Evolutionary conservation across 495 filamentous ascomycete genomes (phyloP).

Genomic region (Trichoderma virens): DNA sequence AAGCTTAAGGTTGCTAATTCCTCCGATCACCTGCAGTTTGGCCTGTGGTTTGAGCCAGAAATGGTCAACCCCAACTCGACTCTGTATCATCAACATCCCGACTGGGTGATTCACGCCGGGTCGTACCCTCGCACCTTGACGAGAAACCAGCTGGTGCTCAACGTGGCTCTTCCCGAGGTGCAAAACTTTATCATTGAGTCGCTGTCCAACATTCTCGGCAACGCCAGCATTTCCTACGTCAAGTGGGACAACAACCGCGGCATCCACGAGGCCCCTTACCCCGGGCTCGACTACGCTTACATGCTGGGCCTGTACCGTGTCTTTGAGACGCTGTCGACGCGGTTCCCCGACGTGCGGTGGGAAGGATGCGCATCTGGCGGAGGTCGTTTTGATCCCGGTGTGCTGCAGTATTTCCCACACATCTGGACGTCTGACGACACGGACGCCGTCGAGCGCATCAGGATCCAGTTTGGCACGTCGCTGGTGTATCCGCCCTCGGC

Average conservation of each 20-base stretch:
- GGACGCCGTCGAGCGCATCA: conserved; percentile 42
- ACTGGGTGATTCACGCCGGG: conserved; percentile 48
- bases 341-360: conserved; percentile 48
- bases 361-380: conserved; percentile 51
- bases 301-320: conserved; percentile 49
- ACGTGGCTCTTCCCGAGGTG: conserved; percentile 44
- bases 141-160: conserved; percentile 46
- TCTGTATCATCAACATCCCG: conserved; percentile 45
- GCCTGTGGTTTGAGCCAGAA: conserved; percentile 52
- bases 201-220: conserved; percentile 38
- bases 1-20: conserved; percentile 33
- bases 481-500: conserved; percentile 46
- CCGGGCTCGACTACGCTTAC: conserved; percentile 41
- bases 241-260: conserved; percentile 55
- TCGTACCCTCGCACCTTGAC: conserved; percentile 40
- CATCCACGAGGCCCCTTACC: conserved; percentile 43
- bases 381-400: conserved; percentile 46
- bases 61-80: conserved; percentile 51
- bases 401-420: conserved; percentile 51
- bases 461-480: conserved; percentile 49
- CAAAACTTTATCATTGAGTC: conserved; percentile 46
- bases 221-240: conserved; percentile 43
- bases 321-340: conserved; percentile 42
- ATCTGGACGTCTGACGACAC: conserved; percentile 52
- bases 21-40: conserved; percentile 36